Base-by-base conservation (phyloP, 1,284 basidiomycete species). In the Rhodotorula sp. region DNA sequence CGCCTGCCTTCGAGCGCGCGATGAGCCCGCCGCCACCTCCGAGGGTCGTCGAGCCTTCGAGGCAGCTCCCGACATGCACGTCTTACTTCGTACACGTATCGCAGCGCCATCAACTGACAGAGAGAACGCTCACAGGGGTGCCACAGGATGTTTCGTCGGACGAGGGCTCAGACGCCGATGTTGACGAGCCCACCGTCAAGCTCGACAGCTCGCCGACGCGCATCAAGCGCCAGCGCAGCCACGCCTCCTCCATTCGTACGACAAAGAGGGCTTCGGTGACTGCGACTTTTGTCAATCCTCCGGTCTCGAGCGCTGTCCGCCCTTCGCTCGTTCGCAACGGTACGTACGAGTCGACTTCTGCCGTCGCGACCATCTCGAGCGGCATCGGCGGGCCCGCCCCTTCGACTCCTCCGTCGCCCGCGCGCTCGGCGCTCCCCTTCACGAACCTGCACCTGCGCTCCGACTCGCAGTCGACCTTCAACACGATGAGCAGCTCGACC, bases 101-200 rank as follows among this genome's bases (percentile, higher is more conserved):
- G 10, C 3, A 4, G 19, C 8, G 9, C 19, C 14, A 3, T 50
- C 23, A 3, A 25, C 44, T 63, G 17, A 52, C 41, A 21, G 23
- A 3, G 34, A 1, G 25, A 16, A 0, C 7, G 3, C 13, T 42
- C 14, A 3, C 60, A 68, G 73, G 69, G 72, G 52, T 68, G 0
- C 58, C 61, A 0, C 57, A 61, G 12, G 61, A 64, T 13, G 42
- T 50, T 4, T 60, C 57, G 10, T 61, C 66, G 34, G 62, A 69
- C 3, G 58, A 49, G n/a, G 55, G 21, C n/a, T 57, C 9, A 7
- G 66, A 69, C 25, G 67, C 49, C 7, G 72, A 74, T 25, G 63
- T 66, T 48, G 72, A 74, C 54, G 74, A 76, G 52, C 74, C 74
- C 19, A 76, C 74, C 5, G 44, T 76, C 48, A 76, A 60, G 25